Percentiles rank a stretch among this genome's conserved stretches.
Evolutionary conservation across 352 stramenopile species (phyloP).

Genomic region (Plasmopara muralis): DNA sequence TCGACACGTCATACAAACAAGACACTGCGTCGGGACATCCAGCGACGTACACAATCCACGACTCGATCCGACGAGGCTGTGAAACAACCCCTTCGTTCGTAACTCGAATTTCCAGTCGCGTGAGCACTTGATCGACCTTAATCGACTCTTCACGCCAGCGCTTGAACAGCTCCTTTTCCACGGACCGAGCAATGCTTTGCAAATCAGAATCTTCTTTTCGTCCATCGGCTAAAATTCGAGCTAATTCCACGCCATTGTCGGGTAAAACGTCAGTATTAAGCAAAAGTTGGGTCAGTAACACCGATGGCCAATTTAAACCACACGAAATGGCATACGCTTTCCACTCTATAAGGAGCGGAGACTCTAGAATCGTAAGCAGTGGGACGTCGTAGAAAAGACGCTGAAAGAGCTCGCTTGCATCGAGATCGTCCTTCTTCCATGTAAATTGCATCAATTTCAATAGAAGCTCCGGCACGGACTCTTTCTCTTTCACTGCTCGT

Average conservation of each 20-base stretch:
- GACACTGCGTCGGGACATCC: background rate
- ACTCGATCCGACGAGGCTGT: background rate
- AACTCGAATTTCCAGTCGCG: background rate
- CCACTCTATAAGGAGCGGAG: background rate
- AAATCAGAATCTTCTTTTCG: background rate
- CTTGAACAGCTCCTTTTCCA: background rate
- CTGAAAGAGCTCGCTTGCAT: background rate
- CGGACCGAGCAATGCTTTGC: background rate
- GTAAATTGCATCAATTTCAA: background rate
- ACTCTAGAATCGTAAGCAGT: background rate
- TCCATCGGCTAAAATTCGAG: background rate
- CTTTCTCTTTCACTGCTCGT: background rate
- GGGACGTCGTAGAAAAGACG: background rate
- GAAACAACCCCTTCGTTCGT: background rate
- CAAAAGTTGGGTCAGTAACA: background rate
- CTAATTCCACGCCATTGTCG: background rate
- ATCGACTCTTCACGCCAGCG: background rate
- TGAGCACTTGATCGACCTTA: background rate
- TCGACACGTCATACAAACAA: background rate
- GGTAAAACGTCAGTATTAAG: background rate
- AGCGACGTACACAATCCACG: background rate
- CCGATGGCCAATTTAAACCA: background rate
- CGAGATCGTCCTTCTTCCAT: background rate
- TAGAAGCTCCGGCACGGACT: background rate
- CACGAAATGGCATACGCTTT: background rate